Evolutionary conservation across 2,329 filamentous ascomycete species (phyloP), one percentile per base, ranked within the genome.

Genomic region (Calonectria fujianensis): DNA sequence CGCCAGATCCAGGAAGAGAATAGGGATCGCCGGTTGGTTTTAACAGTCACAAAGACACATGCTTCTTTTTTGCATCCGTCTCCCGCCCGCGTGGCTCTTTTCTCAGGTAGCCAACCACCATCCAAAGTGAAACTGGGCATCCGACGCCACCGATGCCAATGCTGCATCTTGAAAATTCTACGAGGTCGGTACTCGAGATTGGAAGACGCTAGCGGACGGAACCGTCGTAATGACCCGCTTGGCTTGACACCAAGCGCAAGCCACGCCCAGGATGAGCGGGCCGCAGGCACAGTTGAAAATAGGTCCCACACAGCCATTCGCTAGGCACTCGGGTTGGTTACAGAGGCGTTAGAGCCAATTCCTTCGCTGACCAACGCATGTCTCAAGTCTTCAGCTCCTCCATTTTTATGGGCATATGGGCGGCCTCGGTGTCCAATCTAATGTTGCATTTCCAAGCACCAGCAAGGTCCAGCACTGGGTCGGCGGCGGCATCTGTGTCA

Each of bases 351-450:
- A 29, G 37, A 50, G 63, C 51, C 63, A 64, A 69, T 65, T 52
- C 50, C 45, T 32, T 63, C 45, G 27, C 31, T 4, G 32, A 48
- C 57, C 54, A 68, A 54, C 37, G n/a, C 61, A 59, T 24, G 63
- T 72, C 63, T 52, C 63, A 65, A 31, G 27, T 45, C 14, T 24
- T 61, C 51, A 67, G 70, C 70, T 51, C 63, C 63, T 72, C 64
- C 63, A 57, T 64, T 68, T 48, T 51, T 20, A 32, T 29, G 10
- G 24, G 41, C 11, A 13, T 35, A 16, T 6, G 3, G 32, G 64
- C 37, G 48, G 69, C 41, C 37, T 45, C 45, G 59, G 69, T 63
- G 69, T 24, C 51, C 35, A 20, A 59, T 51, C 69, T 13, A 27
- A 11, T 20, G 20, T 10, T 50, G 69, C 24, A 57, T 13, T 13